Evolutionary conservation across 2,329 filamentous ascomycete genomes (phyloP), one percentile per base, ranked within the genome.

Genomic region (Neonectria faginata): DNA sequence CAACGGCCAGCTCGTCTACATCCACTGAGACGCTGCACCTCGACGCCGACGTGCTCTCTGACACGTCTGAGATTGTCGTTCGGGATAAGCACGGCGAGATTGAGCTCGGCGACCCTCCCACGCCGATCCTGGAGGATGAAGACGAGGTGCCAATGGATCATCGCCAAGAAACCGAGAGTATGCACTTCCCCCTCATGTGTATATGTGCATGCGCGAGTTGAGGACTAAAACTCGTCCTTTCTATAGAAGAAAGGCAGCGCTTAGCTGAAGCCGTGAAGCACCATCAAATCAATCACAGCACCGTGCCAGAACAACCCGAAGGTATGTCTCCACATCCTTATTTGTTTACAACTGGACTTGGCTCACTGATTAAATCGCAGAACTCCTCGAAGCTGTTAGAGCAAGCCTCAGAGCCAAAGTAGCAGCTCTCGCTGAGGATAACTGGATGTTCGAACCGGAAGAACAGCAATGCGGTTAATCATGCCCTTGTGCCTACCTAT

Each of bases 401-500:
- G 86, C 88, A 36, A 94, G 90, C 76, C 81, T 97, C 59, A 84
- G 88, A 70, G 88, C 88, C 63, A 93, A 93, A 76, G 91, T 94
- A 2, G 86, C 88, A 16, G 88, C 90, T 14, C 80, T 97, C 54
- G 86, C 92, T 22, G 92, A 96, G 55, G 94, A 97, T 74, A 92
- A 90, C 73, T 97, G 94, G 94, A 97, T 97, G 90, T 97, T 92
- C 79, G 92, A 94, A 77, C 83, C 87, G 2, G 91, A 93, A 71
- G 84, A 87, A 58, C 80, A 84, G 65, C 78, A 78, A 45, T 81
- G 81, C 42, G 74, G 73, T 62, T 76, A 71, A 75, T 68, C 57
- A 57, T 56, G 48, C 51, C 48, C 59, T 54, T 51, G 41, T 57
- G 51, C 53, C 66, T 62, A 66, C 53, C 66, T 62, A 66, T 57